Base-by-base conservation (phyloP, 108 stramenopile species). In the Pinguiococcus pyrenoidosus region DNA sequence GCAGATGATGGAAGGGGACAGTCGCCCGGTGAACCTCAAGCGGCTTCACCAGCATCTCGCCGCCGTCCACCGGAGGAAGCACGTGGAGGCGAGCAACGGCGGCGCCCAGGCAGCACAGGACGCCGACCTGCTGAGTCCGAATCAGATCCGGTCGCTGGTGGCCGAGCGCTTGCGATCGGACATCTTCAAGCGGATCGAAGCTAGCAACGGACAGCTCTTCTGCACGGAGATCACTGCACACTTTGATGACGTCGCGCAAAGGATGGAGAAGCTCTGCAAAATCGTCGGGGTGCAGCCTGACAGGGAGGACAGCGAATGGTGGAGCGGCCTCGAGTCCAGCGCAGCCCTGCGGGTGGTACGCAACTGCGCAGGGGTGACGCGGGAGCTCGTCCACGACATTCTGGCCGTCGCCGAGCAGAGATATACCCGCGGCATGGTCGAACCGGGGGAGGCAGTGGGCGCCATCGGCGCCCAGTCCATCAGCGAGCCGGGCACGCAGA, bases 401-500 rank as follows among this genome's bases (percentile, higher is more conserved):
- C n/a, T n/a, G n/a, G n/a, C n/a, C n/a, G n/a, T n/a, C n/a, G n/a
- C n/a, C n/a, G n/a, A n/a, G n/a, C n/a, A n/a, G n/a, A n/a, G n/a
- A n/a, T n/a, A n/a, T n/a, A n/a, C 24, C 23, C 29, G 39, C 3
- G 27, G 25, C 23, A 13, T 27, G 12, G 13, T 23, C 16, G 25
- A 21, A n/a, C n/a, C n/a, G 1, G 90, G 87, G 6, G 88, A 98
- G 65, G 92, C 92, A 2, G 86, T 95, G 12, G 96, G 96, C 4
- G 92, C 96, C 2, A 86, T 90, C 36, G 96, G 89, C 32, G 96
- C 96, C 26, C 92, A 95, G 52, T 83, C 80, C 53, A 85, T 95
- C 49, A 77, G 80, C 48, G 96, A 98, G 68, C 96, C 96, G 16
- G 96, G 91, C 20, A 98, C 96, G 13, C 58, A 56, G 35, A 64